A percentile compares a stretch with the other conserved stretches of the same genome.
Evolutionary conservation across 305 asterid genomes (phyloP).

Genomic region (Petunia hybrid): DNA sequence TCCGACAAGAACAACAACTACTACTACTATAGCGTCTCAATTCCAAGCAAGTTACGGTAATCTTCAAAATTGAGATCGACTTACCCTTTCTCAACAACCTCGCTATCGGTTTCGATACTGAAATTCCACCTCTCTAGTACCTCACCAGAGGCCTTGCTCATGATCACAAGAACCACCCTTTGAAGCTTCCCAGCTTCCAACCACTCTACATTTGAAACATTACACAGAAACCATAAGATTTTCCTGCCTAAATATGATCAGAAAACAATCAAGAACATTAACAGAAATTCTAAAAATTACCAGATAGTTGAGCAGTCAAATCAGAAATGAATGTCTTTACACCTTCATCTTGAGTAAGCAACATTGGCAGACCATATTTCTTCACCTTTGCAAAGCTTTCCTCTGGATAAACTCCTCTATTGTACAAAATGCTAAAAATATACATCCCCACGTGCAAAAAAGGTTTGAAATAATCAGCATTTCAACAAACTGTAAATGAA

Average conservation of each 20-base stretch:
- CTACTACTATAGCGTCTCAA: not conserved
- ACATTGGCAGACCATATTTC: slow-evolving; percentile 90
- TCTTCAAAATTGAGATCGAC: not conserved
- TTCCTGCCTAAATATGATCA: not conserved
- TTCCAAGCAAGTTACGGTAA: not conserved
- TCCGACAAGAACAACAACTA: not conserved
- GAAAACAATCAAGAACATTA: not conserved
- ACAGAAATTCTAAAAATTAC: slow-evolving; percentile 42
- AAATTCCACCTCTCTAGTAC: slow-evolving; percentile 98
- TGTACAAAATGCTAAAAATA: slow-evolving; percentile 73
- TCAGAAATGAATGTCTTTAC: slow-evolving; percentile 86
- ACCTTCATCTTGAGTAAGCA: slow-evolving; percentile 93
- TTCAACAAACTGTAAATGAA: not conserved
- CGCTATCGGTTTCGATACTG: slow-evolving; percentile 79
- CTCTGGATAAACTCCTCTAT: slow-evolving; percentile 89
- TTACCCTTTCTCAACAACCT: slow-evolving; percentile 92
- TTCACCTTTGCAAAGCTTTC: slow-evolving; percentile 88
- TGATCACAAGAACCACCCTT: slow-evolving; percentile 86
- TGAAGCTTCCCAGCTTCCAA: slow-evolving; percentile 88
- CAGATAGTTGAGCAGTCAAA: slow-evolving; percentile 85
- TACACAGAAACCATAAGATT: not conserved
- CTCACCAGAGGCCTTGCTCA: slow-evolving; percentile 84
- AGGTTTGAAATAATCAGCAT: slow-evolving; percentile 36
- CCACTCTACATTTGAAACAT: slow-evolving; percentile 71
- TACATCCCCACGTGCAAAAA: not conserved